These are phyloP conservation scores for Talaromyces thailandensis DNA, from an alignment of 495 filamentous ascomycete species.

Conservation along the genomic window DNA sequence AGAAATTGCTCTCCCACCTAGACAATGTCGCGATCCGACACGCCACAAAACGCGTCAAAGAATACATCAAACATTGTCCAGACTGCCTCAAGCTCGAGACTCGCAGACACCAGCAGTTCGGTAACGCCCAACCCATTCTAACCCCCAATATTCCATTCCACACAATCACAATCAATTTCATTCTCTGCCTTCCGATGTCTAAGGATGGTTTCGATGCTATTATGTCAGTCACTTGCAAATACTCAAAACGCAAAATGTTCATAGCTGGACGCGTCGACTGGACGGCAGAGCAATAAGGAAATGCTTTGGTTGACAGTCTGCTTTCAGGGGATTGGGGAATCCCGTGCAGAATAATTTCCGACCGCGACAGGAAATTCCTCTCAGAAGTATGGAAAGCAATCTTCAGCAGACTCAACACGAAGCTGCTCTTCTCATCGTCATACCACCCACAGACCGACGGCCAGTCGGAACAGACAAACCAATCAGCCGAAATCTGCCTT, in stretches of 20 bases:
- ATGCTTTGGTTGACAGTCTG: background rate
- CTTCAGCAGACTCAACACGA: background rate
- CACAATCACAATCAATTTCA: background rate
- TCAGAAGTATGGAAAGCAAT: conserved; percentile 5
- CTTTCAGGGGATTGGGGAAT: background rate
- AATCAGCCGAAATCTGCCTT: conserved; percentile 11
- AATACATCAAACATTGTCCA: background rate
- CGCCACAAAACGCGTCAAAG: background rate
- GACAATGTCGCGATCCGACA: background rate
- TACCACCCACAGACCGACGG: conserved; percentile 15
- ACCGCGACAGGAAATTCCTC: background rate
- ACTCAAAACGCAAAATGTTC: no score
- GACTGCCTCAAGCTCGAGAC: background rate
- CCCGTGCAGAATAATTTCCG: background rate
- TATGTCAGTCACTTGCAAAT: no score
- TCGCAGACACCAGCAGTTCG: background rate
- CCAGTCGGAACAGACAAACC: conserved; percentile 10
- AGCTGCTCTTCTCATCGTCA: background rate
- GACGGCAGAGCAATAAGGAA: no score
- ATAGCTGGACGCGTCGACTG: no score
- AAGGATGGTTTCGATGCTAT: no score
- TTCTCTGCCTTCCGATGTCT: background rate
- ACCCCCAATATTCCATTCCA: background rate
- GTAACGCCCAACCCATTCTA: background rate
- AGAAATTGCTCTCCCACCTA: background rate